These are phyloP conservation scores for Puccinia brachypodii DNA, from an alignment of 1,284 basidiomycete genomes.

Conservation along the genomic window DNA sequence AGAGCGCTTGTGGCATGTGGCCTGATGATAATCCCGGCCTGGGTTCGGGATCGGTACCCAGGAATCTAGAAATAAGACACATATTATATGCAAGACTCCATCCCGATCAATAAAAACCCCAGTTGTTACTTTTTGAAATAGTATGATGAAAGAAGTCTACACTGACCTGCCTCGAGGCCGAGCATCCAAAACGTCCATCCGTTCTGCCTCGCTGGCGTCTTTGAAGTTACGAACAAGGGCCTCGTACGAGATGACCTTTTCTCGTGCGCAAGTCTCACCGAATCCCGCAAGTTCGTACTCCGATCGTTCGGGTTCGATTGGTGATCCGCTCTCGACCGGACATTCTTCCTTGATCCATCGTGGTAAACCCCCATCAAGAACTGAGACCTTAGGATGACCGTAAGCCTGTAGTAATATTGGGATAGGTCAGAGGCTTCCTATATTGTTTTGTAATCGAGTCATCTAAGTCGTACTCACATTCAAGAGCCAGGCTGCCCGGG, in stretches of 20 bases:
- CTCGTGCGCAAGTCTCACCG: slow-evolving; percentile 54
- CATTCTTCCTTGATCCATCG: slow-evolving; percentile 74
- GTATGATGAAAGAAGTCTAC: too few species aligned
- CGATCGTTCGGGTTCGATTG: slow-evolving; percentile 39
- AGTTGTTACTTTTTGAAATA: too few species aligned
- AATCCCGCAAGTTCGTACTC: slow-evolving; percentile 56
- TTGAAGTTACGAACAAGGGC: background rate
- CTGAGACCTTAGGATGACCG: slow-evolving; percentile 77
- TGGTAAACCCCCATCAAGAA: slow-evolving; percentile 85
- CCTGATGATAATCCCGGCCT: slow-evolving; percentile 82
- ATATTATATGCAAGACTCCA: background rate
- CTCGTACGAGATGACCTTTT: slow-evolving; percentile 51
- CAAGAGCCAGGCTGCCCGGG: slow-evolving; percentile 81
- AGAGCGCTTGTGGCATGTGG: slow-evolving; percentile 84
- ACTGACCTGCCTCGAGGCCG: slow-evolving; percentile 51
- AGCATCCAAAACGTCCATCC: slow-evolving; percentile 54
- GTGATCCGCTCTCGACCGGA: slow-evolving; percentile 63
- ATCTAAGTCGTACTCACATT: slow-evolving; percentile 7
- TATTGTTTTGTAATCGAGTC: too few species aligned
- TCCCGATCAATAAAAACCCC: too few species aligned
- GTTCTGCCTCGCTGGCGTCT: background rate
- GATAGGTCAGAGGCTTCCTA: too few species aligned
- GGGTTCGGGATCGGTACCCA: slow-evolving; percentile 81
- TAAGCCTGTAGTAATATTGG: slow-evolving; percentile 62
- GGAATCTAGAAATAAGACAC: slow-evolving; percentile 52